Evolutionary conservation across 352 stramenopile species (phyloP).

Genomic region (Globisporangium viniferum): DNA sequence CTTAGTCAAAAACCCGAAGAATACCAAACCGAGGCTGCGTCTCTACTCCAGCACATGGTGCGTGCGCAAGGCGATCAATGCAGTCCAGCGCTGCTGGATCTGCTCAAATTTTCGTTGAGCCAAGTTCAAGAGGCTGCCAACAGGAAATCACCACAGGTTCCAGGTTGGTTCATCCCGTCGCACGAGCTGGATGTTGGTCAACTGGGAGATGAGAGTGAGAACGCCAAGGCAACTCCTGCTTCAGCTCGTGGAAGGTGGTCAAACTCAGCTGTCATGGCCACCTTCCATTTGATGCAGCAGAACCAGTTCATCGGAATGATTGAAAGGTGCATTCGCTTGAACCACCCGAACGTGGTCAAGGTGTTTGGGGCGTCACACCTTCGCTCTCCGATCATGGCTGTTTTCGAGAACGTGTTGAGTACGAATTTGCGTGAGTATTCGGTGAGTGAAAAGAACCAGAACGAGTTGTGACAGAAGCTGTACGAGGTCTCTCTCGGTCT

Average conservation of each 20-base stretch:
- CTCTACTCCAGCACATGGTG: neutral
- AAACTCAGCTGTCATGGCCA: neutral
- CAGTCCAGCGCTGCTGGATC: too few relatives aligned
- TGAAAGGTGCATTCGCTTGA: neutral
- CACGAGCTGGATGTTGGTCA: too few relatives aligned
- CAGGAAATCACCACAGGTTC: too few relatives aligned
- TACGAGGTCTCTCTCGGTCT: too few relatives aligned
- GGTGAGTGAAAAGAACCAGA: too few relatives aligned
- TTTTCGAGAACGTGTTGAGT: neutral
- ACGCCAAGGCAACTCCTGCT: too few relatives aligned
- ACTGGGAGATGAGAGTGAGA: too few relatives aligned
- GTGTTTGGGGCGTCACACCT: constrained; percentile 23
- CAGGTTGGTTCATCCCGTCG: too few relatives aligned
- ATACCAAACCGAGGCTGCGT: neutral
- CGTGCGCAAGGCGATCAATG: neutral
- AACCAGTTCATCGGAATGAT: neutral
- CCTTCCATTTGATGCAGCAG: neutral
- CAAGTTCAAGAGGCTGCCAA: too few relatives aligned
- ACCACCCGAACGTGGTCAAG: constrained; percentile 19
- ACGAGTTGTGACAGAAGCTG: too few relatives aligned
- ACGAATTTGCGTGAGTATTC: neutral
- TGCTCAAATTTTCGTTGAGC: too few relatives aligned
- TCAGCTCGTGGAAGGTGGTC: neutral
- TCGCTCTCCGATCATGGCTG: neutral
- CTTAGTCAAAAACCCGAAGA: neutral